Conservation (phyloP, 2,329 filamentous ascomycete genomes). For the Fusarium equiseti region DNA sequence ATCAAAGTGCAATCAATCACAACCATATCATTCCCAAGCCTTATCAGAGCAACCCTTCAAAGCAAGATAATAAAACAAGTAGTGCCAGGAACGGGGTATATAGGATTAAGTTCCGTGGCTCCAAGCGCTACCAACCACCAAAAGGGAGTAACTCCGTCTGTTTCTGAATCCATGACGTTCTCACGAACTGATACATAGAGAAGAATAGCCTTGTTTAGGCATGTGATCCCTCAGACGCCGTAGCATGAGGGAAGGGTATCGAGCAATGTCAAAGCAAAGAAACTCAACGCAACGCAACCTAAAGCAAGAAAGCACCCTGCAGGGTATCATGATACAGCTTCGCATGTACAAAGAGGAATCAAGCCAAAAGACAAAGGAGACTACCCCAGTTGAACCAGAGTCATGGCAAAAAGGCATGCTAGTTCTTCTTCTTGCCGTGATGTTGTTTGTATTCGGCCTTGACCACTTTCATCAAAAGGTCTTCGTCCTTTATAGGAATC, state of each 20-base stretch:
- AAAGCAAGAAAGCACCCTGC: conserved; percentile 36
- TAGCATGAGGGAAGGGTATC: conserved; percentile 46
- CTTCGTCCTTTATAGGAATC: conserved; percentile 94
- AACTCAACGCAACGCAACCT: conserved; percentile 27
- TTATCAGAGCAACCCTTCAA: conserved; percentile 19
- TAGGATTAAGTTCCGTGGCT: conserved; percentile 48
- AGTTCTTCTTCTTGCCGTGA: conserved; percentile 60
- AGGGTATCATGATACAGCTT: conserved; percentile 43
- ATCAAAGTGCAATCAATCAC: conserved; percentile 25
- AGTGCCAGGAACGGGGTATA: conserved; percentile 48
- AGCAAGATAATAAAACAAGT: conserved; percentile 37
- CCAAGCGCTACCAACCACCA: conserved; percentile 39
- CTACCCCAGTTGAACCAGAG: conserved; percentile 33
- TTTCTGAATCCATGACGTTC: conserved; percentile 37
- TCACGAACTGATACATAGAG: conserved; percentile 38
- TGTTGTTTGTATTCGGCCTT: conserved; percentile 85
- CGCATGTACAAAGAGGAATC: conserved; percentile 40
- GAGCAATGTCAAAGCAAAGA: conserved; percentile 30
- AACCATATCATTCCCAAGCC: conserved; percentile 32
- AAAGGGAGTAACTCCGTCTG: conserved; percentile 41
- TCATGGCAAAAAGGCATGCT: conserved; percentile 50
- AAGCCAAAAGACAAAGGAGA: conserved; percentile 40
- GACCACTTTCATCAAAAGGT: conserved; percentile 90
- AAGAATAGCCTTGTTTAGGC: conserved; percentile 42
- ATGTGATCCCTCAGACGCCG: conserved; percentile 43